Conservation (phyloP, 306 rosid genomes). For the Arachis hypogaea region DNA sequence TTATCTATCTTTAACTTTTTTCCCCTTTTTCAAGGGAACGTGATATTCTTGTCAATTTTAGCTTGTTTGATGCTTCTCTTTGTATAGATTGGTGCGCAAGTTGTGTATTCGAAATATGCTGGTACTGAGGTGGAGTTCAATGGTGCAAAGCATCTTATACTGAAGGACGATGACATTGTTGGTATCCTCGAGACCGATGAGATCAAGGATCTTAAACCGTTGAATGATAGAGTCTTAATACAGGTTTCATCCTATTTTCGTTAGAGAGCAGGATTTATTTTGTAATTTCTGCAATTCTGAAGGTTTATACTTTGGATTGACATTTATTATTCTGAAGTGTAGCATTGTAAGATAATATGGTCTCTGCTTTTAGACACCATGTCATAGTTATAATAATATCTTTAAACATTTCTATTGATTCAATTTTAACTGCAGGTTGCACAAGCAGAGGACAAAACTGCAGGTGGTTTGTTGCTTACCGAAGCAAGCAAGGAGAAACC, state of each 20-base stretch:
- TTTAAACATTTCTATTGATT: conserved; percentile 1
- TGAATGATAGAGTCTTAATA: conserved; percentile 76
- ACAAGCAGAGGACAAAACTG: conserved; percentile 76
- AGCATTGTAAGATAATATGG: background rate
- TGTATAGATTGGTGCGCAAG: conserved; percentile 63
- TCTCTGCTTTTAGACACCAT: background rate
- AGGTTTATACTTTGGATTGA: conserved; percentile 13
- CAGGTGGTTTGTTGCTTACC: conserved; percentile 82
- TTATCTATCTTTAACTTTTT: background rate
- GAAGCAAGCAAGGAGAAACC: conserved; percentile 86
- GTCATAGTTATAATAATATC: background rate
- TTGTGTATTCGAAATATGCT: conserved; percentile 83
- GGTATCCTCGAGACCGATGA: conserved; percentile 80
- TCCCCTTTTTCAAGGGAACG: background rate
- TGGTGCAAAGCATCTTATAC: conserved; percentile 75
- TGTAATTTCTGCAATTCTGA: background rate
- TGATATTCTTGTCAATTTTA: background rate
- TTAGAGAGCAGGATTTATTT: background rate
- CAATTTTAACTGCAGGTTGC: conserved; percentile 54
- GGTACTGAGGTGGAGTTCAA: conserved; percentile 89
- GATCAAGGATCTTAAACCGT: conserved; percentile 83
- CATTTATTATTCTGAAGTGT: background rate
- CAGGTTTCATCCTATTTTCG: conserved; percentile 52
- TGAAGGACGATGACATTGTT: conserved; percentile 88
- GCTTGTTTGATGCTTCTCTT: conserved; percentile 16